These are phyloP conservation scores for Phaseolus lunatus DNA, from an alignment of 306 rosid species.

Conservation along the genomic window DNA sequence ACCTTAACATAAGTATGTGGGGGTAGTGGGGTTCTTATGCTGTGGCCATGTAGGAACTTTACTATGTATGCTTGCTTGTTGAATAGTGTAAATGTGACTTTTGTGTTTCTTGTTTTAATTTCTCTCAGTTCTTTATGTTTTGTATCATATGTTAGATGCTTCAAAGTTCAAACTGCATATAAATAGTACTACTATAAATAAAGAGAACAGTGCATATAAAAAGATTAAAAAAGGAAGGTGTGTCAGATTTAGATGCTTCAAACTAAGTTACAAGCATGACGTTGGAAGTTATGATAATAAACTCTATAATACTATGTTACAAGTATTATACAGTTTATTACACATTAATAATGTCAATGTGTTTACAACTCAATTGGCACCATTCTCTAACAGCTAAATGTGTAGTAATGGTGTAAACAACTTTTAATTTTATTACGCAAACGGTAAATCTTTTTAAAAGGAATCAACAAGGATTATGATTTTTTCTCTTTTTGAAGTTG, in stretches of 20 bases:
- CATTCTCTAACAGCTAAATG: background rate
- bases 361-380: background rate
- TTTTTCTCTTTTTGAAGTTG: background rate
- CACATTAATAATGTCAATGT: background rate
- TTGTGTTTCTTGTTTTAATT: constrained; percentile 23
- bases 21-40: background rate
- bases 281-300: background rate
- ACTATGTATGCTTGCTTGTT: constrained; percentile 32
- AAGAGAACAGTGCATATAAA: background rate
- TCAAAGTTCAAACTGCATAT: constrained; percentile 19
- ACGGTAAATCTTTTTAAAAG: background rate
- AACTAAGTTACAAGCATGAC: background rate
- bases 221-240: background rate
- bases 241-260: constrained; percentile 27
- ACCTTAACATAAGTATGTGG: background rate
- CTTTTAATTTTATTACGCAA: background rate
- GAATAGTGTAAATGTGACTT: constrained; percentile 31
- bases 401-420: background rate
- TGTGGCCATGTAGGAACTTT: constrained; percentile 4
- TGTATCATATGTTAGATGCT: constrained; percentile 7
- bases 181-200: background rate
- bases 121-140: constrained; percentile 8
- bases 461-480: background rate
- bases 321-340: too few species aligned
- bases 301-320: too few species aligned